Conservation (phyloP, 306 rosid species). For the Quercus glauca region DNA sequence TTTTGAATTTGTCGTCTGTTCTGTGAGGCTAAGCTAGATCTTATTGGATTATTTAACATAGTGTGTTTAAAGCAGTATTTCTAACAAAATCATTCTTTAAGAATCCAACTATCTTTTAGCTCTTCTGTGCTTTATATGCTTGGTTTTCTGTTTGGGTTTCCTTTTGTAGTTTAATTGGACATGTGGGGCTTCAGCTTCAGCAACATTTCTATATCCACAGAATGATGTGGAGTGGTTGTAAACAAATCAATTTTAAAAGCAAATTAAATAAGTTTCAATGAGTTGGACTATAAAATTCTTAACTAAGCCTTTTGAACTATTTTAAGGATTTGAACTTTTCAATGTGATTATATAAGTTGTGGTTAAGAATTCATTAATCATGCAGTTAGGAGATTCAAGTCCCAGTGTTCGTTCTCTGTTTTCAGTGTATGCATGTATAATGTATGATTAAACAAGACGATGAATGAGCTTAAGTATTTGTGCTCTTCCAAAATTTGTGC, state of each 20-base stretch:
- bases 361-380: background rate
- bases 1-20: constrained; percentile 1
- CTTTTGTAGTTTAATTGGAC: background rate
- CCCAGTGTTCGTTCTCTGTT: background rate
- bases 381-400: background rate
- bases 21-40: background rate
- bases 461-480: background rate
- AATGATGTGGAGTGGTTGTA: background rate
- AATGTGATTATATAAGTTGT: background rate
- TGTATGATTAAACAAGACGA: background rate
- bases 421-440: background rate
- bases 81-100: background rate
- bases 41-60: background rate
- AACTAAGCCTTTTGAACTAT: background rate
- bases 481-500: background rate
- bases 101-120: background rate
- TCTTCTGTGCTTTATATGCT: background rate
- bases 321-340: background rate
- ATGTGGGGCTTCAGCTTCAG: background rate
- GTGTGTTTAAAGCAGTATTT: background rate
- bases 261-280: background rate
- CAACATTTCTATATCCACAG: background rate
- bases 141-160: background rate
- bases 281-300: background rate
- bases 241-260: background rate